Conservation (phyloP, 1,139 yeast genomes). For the Hansenula anomala region DNA sequence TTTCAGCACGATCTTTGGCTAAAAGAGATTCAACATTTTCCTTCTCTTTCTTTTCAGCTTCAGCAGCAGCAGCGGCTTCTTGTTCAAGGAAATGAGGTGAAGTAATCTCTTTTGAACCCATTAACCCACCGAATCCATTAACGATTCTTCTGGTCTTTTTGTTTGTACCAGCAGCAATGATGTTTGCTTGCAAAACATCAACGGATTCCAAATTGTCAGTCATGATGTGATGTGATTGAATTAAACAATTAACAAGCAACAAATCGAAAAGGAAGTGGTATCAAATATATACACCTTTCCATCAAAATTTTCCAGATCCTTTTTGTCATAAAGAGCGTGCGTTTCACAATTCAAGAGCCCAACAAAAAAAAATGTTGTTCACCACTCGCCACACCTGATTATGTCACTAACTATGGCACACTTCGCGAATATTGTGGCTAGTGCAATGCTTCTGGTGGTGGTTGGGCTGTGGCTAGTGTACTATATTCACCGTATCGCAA, state of each 20-base stretch:
- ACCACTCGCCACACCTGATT: too few relatives aligned
- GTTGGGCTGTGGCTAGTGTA: too few relatives aligned
- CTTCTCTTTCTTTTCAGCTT: constrained; percentile 36
- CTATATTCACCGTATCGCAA: too few relatives aligned
- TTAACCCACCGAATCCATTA: constrained; percentile 69
- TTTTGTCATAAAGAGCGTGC: too few relatives aligned
- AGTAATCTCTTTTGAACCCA: constrained; percentile 76
- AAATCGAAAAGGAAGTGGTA: background rate
- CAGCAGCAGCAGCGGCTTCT: too few relatives aligned
- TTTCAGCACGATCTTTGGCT: constrained; percentile 52
- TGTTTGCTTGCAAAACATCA: constrained; percentile 71
- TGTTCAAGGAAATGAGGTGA: constrained; percentile 51
- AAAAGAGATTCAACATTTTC: constrained; percentile 47
- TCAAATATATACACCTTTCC: background rate
- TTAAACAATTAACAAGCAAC: too few relatives aligned
- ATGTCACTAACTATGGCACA: too few relatives aligned
- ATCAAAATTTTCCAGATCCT: too few relatives aligned
- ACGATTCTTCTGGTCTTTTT: constrained; percentile 65
- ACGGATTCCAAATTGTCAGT: constrained; percentile 42
- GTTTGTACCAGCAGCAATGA: constrained; percentile 86
- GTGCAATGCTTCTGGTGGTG: too few relatives aligned
- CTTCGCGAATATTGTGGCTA: too few relatives aligned
- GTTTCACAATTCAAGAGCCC: too few relatives aligned
- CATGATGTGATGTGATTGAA: constrained; percentile 1
- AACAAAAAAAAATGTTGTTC: background rate